Evolutionary conservation across 1,284 basidiomycete species (phyloP), one percentile per base, ranked within the genome.

Genomic region (Xanthoconium separans): DNA sequence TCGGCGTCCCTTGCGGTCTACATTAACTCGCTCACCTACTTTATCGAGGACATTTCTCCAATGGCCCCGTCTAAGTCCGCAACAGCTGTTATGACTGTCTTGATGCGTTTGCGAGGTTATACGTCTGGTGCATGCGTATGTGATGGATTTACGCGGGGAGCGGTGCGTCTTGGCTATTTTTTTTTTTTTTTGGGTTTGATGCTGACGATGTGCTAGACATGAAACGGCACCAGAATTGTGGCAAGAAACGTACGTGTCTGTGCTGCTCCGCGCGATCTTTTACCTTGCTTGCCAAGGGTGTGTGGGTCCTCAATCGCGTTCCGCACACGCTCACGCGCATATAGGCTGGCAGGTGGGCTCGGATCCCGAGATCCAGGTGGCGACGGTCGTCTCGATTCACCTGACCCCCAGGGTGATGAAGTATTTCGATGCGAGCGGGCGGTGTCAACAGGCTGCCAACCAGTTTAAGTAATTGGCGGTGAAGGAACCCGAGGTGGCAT

Each of bases 11-110:
- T 99, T 11, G 97, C 97, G 9, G 95, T 96, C 5, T 99, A 99
- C 74, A 91, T 99, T 73, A 99, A 99, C 77, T 95, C 93, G 15
- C 80, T 99, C 31, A 96, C 93, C 6, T 98, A 98, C 70, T 87
- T 92, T 37, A 87, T 99, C 57, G 96, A 98, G 66, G 93, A 96
- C 60, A 87, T 83, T 97, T 98, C 70, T 87, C 91, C 30, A 92
- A 93, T 65, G 83, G 85, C 9, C 76, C 84, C 2, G 77, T 83
- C n/a, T 98, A 95, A 72, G 91, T 99, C 37, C 83, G 89, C 59
- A 91, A 89, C 64, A 97, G 97, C 6, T 95, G 91, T 47, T 99
- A 94, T 71, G 99, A 96, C 72, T 97, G 95, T 73, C 99, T 98
- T 77, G 97, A 99, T 70, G 97, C 97, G 16, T 99, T 99, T 70